phyloP scores from a whole-genome alignment of 1,139 yeast genomes.

The Chernovozyma aurita region DNA sequence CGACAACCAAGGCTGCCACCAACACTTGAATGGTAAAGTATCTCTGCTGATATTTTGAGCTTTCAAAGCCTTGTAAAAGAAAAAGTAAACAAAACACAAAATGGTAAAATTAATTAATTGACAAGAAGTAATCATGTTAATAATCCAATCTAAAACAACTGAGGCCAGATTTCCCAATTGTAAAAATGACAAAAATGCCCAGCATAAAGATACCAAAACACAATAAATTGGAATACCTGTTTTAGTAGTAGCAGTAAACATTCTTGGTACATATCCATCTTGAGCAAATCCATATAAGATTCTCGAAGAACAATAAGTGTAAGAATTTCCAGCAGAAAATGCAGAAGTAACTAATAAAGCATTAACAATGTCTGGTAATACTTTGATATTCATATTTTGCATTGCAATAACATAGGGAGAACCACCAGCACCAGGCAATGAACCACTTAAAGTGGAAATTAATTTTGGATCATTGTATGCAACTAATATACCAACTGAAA shows the following conservation, averaged over 20 bases:
- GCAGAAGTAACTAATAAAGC: constrained; percentile 59
- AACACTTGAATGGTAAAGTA: constrained; percentile 46
- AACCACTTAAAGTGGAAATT: constrained; percentile 9
- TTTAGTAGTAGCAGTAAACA: constrained; percentile 40
- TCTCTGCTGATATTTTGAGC: constrained; percentile 56
- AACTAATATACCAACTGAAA: constrained; percentile 12
- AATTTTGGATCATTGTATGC: constrained; percentile 12
- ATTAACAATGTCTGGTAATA: constrained; percentile 61
- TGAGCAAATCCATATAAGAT: constrained; percentile 57
- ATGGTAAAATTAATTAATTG: constrained; percentile 26
- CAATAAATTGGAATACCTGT: constrained; percentile 38
- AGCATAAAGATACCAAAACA: constrained; percentile 36
- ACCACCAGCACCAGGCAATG: constrained; percentile 17
- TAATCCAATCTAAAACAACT: constrained; percentile 28
- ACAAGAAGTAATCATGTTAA: constrained; percentile 28
- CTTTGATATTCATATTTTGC: constrained; percentile 21
- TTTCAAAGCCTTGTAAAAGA: constrained; percentile 20
- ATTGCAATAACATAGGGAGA: constrained; percentile 21
- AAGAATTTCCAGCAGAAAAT: constrained; percentile 71
- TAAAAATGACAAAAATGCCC: constrained; percentile 42
- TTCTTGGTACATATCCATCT: constrained; percentile 47
- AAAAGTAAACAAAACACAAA: constrained; percentile 21
- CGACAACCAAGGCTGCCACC: constrained; percentile 44
- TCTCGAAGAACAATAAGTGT: constrained; percentile 60
- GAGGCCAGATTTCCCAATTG: constrained; percentile 22